Conservation (phyloP, 805 yeast genomes). For the Cyberlindnera mrakii region DNA sequence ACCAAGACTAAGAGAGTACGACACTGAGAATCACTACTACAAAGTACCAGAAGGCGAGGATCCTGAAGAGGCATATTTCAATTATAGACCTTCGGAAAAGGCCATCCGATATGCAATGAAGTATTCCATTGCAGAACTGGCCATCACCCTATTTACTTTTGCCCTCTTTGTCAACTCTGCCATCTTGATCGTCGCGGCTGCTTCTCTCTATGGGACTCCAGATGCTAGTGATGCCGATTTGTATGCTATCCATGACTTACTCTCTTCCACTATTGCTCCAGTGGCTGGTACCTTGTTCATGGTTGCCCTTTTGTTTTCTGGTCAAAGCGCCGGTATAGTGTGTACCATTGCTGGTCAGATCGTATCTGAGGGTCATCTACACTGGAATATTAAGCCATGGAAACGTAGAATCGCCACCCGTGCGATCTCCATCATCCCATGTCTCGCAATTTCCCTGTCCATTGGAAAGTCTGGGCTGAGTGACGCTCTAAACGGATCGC, state of each 20-base stretch:
- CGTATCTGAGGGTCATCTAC: conserved; percentile 84
- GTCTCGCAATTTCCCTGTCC: conserved; percentile 61
- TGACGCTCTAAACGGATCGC: conserved; percentile 75
- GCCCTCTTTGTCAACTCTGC: conserved; percentile 86
- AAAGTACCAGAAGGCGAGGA: conserved; percentile 22
- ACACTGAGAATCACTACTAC: conserved; percentile 49
- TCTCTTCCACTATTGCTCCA: conserved; percentile 56
- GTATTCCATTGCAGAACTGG: conserved; percentile 67
- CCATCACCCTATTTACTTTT: conserved; percentile 64
- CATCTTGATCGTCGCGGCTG: conserved; percentile 75
- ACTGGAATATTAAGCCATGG: conserved; percentile 81
- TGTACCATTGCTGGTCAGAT: conserved; percentile 93
- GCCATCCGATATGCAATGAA: conserved; percentile 70
- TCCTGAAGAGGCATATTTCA: conserved; percentile 31
- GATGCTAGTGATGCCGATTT: conserved; percentile 78
- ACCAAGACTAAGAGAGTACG: conserved; percentile 74
- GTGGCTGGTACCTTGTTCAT: conserved; percentile 82
- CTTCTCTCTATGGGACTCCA: conserved; percentile 63
- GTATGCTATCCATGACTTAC: conserved; percentile 64
- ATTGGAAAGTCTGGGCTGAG: conserved; percentile 72
- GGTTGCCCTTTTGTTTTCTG: conserved; percentile 76
- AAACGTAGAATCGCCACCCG: conserved; percentile 73
- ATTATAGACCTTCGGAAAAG: conserved; percentile 62
- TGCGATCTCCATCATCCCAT: conserved; percentile 73
- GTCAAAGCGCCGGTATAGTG: conserved; percentile 87